phyloP scores from a whole-genome alignment of 2,329 filamentous ascomycete species.

The Paraphoma chrysanthemicola region DNA sequence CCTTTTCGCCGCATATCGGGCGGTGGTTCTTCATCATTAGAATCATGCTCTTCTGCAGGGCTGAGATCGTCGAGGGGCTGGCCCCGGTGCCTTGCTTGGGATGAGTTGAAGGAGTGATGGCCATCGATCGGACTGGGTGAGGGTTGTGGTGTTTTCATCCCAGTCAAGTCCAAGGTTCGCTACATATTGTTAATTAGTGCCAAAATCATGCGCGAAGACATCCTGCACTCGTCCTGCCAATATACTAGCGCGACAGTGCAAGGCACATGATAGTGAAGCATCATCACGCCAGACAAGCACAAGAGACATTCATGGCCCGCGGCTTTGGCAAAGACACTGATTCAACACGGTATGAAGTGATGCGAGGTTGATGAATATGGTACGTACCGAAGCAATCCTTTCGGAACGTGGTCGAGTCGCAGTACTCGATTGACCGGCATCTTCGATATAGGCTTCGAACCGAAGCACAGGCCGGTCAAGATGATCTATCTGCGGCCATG shows the following conservation, averaged over 20 bases:
- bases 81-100: slow-evolving; percentile 8
- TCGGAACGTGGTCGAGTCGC: slow-evolving; percentile 22
- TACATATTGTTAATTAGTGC: slow-evolving; percentile 7
- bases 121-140: slow-evolving; percentile 27
- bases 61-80: slow-evolving; percentile 8
- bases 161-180: slow-evolving; percentile 34
- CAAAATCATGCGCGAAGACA: background rate
- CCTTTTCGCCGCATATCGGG: slow-evolving; percentile 29
- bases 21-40: background rate
- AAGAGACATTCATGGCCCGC: too few species aligned
- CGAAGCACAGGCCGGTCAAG: slow-evolving; percentile 34
- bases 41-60: slow-evolving; percentile 4
- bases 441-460: slow-evolving; percentile 42
- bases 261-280: too few species aligned
- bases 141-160: slow-evolving; percentile 30
- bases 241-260: too few species aligned
- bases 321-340: too few species aligned
- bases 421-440: slow-evolving; percentile 19
- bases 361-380: background rate
- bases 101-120: slow-evolving; percentile 10
- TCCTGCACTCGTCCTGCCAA: too few species aligned
- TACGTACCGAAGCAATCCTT: slow-evolving; percentile 37
- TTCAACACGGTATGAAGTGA: background rate
- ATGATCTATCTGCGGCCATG: slow-evolving; percentile 34
- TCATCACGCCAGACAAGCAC: too few species aligned